A percentile compares a stretch with the other conserved stretches of the same genome.
Evolutionary conservation across 2,329 filamentous ascomycete genomes (phyloP).

Genomic region (Penicillium sp.): DNA sequence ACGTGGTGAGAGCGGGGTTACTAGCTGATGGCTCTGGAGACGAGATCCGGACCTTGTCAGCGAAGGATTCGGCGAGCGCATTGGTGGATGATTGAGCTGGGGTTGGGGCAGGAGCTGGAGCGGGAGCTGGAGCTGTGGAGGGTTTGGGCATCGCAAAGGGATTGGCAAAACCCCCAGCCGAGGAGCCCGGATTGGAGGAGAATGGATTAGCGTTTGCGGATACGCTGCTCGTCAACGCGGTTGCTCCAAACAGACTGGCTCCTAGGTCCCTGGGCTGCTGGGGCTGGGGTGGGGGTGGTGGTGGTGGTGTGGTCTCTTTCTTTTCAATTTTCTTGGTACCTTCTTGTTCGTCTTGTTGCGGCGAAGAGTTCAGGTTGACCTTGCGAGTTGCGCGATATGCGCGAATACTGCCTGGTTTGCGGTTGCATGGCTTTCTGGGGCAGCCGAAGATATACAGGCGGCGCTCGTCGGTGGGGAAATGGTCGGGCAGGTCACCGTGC

Average conservation of each 20-base stretch:
- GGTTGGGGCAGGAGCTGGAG: slow-evolving; percentile 26
- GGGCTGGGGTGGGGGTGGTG: not conserved
- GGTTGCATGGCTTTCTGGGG: slow-evolving; percentile 71
- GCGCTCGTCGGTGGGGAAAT: slow-evolving; percentile 83
- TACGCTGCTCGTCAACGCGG: slow-evolving; percentile 37
- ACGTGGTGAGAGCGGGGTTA: slow-evolving; percentile 25
- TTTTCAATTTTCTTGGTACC: slow-evolving; percentile 23
- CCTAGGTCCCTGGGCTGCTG: slow-evolving; percentile 42
- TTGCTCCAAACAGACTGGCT: slow-evolving; percentile 64
- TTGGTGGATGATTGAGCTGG: slow-evolving; percentile 51
- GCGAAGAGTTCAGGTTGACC: slow-evolving; percentile 35
- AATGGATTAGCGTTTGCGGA: slow-evolving; percentile 57
- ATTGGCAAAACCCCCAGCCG: slow-evolving; percentile 46
- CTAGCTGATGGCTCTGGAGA: slow-evolving; percentile 31
- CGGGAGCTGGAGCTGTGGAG: slow-evolving; percentile 34
- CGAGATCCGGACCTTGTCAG: slow-evolving; percentile 64
- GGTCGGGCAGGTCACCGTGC: slow-evolving; percentile 83
- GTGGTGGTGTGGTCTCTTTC: slow-evolving; percentile 15
- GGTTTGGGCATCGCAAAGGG: slow-evolving; percentile 59
- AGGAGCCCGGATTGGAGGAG: slow-evolving; percentile 38
- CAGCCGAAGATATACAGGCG: slow-evolving; percentile 87
- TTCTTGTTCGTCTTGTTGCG: slow-evolving; percentile 10
- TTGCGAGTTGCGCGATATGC: slow-evolving; percentile 68
- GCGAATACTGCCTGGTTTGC: slow-evolving; percentile 79
- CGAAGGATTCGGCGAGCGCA: slow-evolving; percentile 73